These are phyloP conservation scores for Phytophthora tubulina DNA, from an alignment of 352 stramenopile species.

Conservation along the genomic window DNA sequence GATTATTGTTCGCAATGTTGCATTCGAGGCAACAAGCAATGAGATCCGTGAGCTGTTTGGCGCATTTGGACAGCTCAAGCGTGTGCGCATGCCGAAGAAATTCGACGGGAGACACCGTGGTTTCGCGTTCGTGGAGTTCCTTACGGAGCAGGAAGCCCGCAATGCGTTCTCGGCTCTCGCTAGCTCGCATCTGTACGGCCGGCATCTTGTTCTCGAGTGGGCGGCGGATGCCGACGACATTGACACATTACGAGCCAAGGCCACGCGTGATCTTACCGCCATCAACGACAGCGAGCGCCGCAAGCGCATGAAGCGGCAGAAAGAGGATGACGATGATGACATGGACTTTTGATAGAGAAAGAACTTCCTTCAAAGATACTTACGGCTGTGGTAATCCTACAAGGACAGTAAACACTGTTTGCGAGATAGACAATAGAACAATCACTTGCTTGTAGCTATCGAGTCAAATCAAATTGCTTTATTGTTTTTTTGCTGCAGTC, in stretches of 20 bases:
- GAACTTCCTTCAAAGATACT: constrained; percentile 1
- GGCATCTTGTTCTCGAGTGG: constrained; percentile 99
- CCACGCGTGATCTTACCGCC: constrained; percentile 71
- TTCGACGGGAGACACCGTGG: constrained; percentile 97
- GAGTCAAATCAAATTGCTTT: constrained; percentile 31
- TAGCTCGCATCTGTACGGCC: constrained; percentile 98
- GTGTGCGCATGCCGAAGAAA: constrained; percentile 98
- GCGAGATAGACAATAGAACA: constrained; percentile 2
- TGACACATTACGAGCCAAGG: constrained; percentile 87
- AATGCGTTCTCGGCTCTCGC: constrained; percentile 93
- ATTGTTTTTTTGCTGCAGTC: constrained; percentile 8
- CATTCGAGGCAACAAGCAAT: constrained; percentile 97
- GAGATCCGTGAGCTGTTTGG: constrained; percentile 98
- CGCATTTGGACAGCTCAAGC: constrained; percentile 97
- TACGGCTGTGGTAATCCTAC: constrained; percentile 7
- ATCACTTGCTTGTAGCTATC: constrained; percentile 5
- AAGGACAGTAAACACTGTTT: constrained; percentile 11
- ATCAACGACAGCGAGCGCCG: constrained; percentile 77
- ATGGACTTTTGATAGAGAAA: constrained; percentile 50
- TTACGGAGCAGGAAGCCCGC: constrained; percentile 95
- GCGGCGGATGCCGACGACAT: constrained; percentile 91
- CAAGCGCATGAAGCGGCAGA: constrained; percentile 66
- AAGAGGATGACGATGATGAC: constrained; percentile 58
- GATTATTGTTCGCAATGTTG: constrained; percentile 98
- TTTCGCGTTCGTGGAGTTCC: constrained; percentile 99